Percentiles rank a stretch among this genome's conserved stretches.
These are phyloP conservation scores for Candida parachauliodes DNA, from an alignment of 805 yeast species.

Conservation along the genomic window DNA sequence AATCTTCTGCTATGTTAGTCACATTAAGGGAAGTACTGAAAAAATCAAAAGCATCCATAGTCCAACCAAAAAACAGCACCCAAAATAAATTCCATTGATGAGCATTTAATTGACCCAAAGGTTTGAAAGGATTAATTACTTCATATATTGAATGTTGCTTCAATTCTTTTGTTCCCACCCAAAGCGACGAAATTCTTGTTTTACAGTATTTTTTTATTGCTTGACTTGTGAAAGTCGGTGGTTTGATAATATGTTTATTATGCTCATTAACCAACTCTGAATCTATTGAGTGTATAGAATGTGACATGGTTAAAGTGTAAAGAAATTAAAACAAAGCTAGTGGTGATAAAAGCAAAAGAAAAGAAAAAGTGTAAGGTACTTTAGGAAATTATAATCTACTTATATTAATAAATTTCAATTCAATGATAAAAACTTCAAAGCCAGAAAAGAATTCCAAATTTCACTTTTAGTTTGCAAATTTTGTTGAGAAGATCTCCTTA, in stretches of 20 bases:
- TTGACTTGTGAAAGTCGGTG: constrained; percentile 18
- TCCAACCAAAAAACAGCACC: constrained; percentile 64
- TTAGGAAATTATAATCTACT: not conserved
- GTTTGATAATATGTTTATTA: constrained; percentile 19
- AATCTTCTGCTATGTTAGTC: constrained; percentile 44
- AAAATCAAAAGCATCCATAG: constrained; percentile 71
- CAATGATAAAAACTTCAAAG: too few species aligned
- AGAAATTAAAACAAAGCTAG: too few species aligned
- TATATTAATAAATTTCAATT: too few species aligned
- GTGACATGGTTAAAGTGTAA: too few species aligned
- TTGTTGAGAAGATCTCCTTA: not conserved
- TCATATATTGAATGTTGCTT: constrained; percentile 32
- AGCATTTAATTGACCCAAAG: constrained; percentile 30
- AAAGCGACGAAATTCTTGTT: constrained; percentile 48
- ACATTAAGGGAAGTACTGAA: constrained; percentile 60
- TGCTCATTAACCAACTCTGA: constrained; percentile 15
- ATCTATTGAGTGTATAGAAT: constrained; percentile 10
- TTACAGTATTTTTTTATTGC: constrained; percentile 27
- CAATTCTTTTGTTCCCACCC: constrained; percentile 43
- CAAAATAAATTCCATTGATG: constrained; percentile 56
- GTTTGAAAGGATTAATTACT: constrained; percentile 44
- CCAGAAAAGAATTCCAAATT: too few species aligned
- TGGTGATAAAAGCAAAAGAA: too few species aligned
- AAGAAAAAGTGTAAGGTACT: not conserved
- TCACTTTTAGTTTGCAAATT: too few species aligned